Base-by-base conservation (phyloP, 1,284 basidiomycete genomes). In the Anthracocystis panici-leucophaei region DNA sequence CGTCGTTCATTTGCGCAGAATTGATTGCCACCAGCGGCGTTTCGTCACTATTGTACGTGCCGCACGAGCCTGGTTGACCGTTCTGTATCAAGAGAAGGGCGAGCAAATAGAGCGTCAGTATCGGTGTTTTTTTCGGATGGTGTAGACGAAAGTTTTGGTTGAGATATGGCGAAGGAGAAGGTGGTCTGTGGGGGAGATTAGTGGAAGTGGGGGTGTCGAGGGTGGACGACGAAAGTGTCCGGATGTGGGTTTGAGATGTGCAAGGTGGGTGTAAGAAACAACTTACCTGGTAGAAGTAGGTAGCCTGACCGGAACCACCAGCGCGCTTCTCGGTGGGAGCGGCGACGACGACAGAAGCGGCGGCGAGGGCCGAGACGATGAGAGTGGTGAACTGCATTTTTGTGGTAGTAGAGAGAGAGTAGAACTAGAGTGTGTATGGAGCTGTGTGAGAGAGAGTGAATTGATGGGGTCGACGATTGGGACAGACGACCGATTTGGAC, bases 61-160 rank as follows among this genome's bases (percentile, higher is more conserved):
- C 83, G 55, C 84, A 85, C 0, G 57, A 42, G 1, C 84, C 83
- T 5, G 80, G 57, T 57, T 61, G 71, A 11, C 82, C 82, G 33
- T 52, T 18, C 16, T 20, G 25, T 31, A 18, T 11, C n/a, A n/a
- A n/a, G n/a, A 38, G 23, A 18, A 29, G 16, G 29, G 21, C 27
- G 27, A 45, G 27, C 6, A 48, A 57, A 27, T 27, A 7, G 27
- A 27, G 27, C 27, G 54, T 57, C 44, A 57, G 44, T 56, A 12
- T 40, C 21, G 44, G 14, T 12, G 9, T 23, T 12, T 23, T 45
- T 45, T 25, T 10, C 21, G 5, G 44, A n/a, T n/a, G n/a, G n/a
- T n/a, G n/a, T n/a, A n/a, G n/a, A n/a, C n/a, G n/a, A n/a, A n/a
- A n/a, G n/a, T n/a, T n/a, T n/a, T n/a, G n/a, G n/a, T n/a, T n/a